Evolutionary conservation across 2,329 filamentous ascomycete genomes (phyloP).

Genomic region (Claviceps sp.): DNA sequence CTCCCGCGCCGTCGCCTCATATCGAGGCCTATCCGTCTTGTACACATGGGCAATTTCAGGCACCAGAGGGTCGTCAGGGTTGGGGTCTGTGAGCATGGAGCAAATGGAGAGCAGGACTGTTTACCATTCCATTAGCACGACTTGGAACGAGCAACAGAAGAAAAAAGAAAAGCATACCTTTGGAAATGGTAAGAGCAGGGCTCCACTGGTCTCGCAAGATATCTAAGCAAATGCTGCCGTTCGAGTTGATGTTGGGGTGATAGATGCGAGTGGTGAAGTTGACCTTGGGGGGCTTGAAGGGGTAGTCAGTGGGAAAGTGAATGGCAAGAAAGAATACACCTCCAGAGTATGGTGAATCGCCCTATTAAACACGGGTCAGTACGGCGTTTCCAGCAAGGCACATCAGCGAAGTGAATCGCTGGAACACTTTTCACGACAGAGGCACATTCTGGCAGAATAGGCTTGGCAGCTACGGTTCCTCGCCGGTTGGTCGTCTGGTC

Average conservation of each 20-base stretch:
- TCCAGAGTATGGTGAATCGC: slow-evolving; percentile 93
- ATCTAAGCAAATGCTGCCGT: slow-evolving; percentile 97
- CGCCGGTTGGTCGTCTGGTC: background rate
- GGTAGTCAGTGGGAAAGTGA: slow-evolving; percentile 99
- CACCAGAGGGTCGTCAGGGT: slow-evolving; percentile 96
- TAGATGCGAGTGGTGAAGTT: slow-evolving; percentile 99
- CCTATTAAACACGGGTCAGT: slow-evolving; percentile 35
- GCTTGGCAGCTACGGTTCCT: background rate
- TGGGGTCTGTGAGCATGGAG: slow-evolving; percentile 98
- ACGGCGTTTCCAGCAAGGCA: background rate
- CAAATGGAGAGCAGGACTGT: slow-evolving; percentile 94
- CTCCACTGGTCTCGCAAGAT: slow-evolving; percentile 99
- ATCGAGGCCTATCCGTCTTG: slow-evolving; percentile 94
- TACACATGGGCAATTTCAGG: slow-evolving; percentile 99
- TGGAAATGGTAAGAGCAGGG: slow-evolving; percentile 93
- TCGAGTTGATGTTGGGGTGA: slow-evolving; percentile 99
- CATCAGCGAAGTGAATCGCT: background rate
- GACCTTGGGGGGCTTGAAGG: slow-evolving; percentile 99
- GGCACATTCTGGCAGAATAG: background rate
- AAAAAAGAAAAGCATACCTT: slow-evolving; percentile 49
- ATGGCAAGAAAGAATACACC: slow-evolving; percentile 98
- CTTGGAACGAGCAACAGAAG: background rate
- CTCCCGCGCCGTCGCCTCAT: slow-evolving; percentile 92
- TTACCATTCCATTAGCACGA: slow-evolving; percentile 4
- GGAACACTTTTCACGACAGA: background rate